Base-by-base conservation (phyloP, 768 basidiomycete species). In the Mycena epipterygia region DNA sequence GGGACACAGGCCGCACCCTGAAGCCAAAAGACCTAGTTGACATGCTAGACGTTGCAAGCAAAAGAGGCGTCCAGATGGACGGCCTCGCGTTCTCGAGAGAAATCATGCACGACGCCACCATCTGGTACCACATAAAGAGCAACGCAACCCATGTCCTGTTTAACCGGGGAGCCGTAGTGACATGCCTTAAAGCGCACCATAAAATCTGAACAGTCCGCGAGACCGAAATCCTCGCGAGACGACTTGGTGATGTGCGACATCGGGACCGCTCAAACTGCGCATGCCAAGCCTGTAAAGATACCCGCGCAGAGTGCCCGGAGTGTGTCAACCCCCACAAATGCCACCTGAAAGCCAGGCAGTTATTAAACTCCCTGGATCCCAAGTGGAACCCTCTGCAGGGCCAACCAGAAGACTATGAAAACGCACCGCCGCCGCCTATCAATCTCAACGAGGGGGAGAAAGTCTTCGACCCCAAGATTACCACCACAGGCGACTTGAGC, bases 311-410 rank as follows among this genome's bases (percentile, higher is more conserved):
- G 9, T 9, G 17, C 32, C 62, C 51, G 3, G 30, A 32, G 0
- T 74, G 73, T 48, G 32, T 46, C 2, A 48, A 58, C 41, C 70
- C 73, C 0, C 56, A 74, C 37, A 55, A 37, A 19, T 74, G 71
- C 58, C 59, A 17, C 32, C 12, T 29, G 12, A 42, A 55, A 35
- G 71, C 71, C 1, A 17, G 33, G 21, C 3, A 52, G 8, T 33
- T 74, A 1, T 37, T 74, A 25, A 46, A 69, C 30, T n/a, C 41
- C 0, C 49, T 72, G 2, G 46, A 57, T n/a, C 29, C 35, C 2
- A 74, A 74, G 44, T 74, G 71, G 73, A 69, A 72, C 64, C 71
- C 73, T 1, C 30, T 64, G 0, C 3, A 19, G 13, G 9, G 5
- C 1, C 69, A 67, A 33, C 72, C 69, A 0, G 62, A 68, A 23